A percentile compares a stretch with the other conserved stretches of the same genome.
These are phyloP conservation scores for Xylariaceae sp. DNA, from an alignment of 2,329 filamentous ascomycete genomes.

Conservation along the genomic window DNA sequence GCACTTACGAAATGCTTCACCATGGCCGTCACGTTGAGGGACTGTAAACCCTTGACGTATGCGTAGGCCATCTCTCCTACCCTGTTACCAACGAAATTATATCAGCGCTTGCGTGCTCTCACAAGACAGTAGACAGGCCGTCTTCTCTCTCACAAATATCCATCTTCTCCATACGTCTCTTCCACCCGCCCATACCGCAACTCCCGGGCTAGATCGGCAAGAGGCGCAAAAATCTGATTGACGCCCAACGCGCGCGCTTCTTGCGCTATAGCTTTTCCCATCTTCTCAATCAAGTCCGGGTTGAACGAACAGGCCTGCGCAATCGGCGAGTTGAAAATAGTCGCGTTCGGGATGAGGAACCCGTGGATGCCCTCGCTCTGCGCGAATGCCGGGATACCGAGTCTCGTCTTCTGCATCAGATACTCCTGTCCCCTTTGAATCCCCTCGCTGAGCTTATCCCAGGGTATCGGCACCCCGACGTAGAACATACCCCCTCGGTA, in stretches of 20 bases:
- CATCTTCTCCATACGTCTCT: slow-evolving; percentile 67
- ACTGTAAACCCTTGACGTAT: slow-evolving; percentile 54
- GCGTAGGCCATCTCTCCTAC: slow-evolving; percentile 61
- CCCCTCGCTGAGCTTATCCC: slow-evolving; percentile 56
- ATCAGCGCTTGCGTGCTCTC: slow-evolving; percentile 6
- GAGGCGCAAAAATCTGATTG: slow-evolving; percentile 67
- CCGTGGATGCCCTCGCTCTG: slow-evolving; percentile 73
- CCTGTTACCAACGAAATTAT: slow-evolving; percentile 13
- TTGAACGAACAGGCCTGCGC: slow-evolving; percentile 68
- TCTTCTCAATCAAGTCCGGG: slow-evolving; percentile 55
- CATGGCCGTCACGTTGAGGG: slow-evolving; percentile 60
- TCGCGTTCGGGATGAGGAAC: slow-evolving; percentile 65
- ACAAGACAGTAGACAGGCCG: not conserved
- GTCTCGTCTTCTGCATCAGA: slow-evolving; percentile 56
- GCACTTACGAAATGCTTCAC: slow-evolving; percentile 64
- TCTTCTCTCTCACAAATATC: slow-evolving; percentile 45
- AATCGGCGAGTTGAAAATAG: slow-evolving; percentile 75
- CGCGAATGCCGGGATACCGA: slow-evolving; percentile 67
- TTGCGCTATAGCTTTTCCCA: slow-evolving; percentile 59
- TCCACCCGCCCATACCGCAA: slow-evolving; percentile 67
- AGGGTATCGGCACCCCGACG: slow-evolving; percentile 61
- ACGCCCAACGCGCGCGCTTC: slow-evolving; percentile 63
- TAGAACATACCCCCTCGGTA: slow-evolving; percentile 65
- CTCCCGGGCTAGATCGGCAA: slow-evolving; percentile 66
- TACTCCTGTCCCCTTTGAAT: slow-evolving; percentile 65